Evolutionary conservation across 2,329 filamentous ascomycete genomes (phyloP), one percentile per base, ranked within the genome.

Genomic region (Aspergillus sp.): DNA sequence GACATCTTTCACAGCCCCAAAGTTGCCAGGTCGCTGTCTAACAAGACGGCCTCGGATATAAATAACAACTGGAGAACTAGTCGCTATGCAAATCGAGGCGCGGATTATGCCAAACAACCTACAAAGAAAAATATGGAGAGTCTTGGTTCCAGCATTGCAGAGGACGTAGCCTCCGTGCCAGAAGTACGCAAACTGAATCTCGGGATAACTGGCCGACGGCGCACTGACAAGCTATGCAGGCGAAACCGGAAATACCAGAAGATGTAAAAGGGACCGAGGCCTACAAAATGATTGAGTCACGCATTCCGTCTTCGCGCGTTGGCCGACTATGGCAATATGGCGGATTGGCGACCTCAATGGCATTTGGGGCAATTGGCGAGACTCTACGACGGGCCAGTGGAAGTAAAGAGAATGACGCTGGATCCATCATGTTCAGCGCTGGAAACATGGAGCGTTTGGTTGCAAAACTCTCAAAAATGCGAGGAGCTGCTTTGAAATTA

Each of bases 301-400:
- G 78, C 41, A 88, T 98, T 0, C 91, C 91, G 1, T 83, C 91
- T 1, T 86, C 86, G 5, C 78, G 91, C 3, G 63, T 98, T 32
- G 82, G 88, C 26, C 75, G 91, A 34, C 65, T 98, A 15, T 95
- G 89, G 84, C 93, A 98, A 59, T 98, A 96, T 54, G 76, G 86
- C 35, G 86, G 91, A 0, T 72, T 98, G 4, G 91, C 86, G 15
- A 89, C 86, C 1, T 93, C 89, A 29, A 94, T 98, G 88, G 78
- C 94, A 5, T 84, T 93, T 48, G 91, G 91, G 1, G 88, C 88
- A 16, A 77, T 95, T 39, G 82, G 78, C 1, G 91, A 98, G 58
- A 75, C 82, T 32, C 65, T 98, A 44, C 84, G 83, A 52, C 76
- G 89, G 38, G 79, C 80, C 2, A 79, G 88, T 22, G 84, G 86